These are phyloP conservation scores for Naganishia sp. DNA, from an alignment of 1,284 basidiomycete species.

Conservation along the genomic window DNA sequence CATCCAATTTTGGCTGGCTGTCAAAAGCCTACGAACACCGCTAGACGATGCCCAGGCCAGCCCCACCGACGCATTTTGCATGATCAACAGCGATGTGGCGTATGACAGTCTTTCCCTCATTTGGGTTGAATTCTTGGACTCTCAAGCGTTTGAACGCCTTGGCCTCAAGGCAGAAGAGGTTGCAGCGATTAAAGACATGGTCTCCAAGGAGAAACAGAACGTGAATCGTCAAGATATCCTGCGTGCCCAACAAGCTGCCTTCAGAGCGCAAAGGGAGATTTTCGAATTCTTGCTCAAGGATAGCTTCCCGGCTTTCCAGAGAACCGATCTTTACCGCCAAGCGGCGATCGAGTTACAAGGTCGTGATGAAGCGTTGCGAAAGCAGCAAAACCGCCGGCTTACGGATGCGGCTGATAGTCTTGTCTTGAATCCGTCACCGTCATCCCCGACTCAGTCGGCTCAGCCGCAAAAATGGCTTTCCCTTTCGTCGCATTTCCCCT, in stretches of 20 bases:
- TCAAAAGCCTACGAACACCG: constrained; percentile 96
- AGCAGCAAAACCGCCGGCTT: not conserved
- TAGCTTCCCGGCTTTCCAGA: constrained; percentile 83
- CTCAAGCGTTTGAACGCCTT: constrained; percentile 33
- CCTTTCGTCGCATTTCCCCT: constrained; percentile 19
- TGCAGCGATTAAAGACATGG: constrained; percentile 30
- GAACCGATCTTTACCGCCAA: constrained; percentile 86
- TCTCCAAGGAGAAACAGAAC: constrained; percentile 34
- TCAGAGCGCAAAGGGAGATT: constrained; percentile 79
- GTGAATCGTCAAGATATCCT: constrained; percentile 35
- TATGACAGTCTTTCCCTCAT: constrained; percentile 85
- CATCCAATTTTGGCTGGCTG: constrained; percentile 95
- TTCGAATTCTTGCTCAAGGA: constrained; percentile 87
- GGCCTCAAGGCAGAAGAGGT: constrained; percentile 42
- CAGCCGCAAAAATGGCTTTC: constrained; percentile 22
- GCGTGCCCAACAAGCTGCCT: constrained; percentile 53
- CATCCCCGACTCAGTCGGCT: too few species aligned
- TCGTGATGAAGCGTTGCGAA: not conserved
- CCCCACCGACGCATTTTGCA: constrained; percentile 60
- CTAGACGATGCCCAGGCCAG: constrained; percentile 71
- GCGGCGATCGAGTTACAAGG: constrained; percentile 71
- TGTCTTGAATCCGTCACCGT: not conserved
- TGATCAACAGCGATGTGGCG: constrained; percentile 60
- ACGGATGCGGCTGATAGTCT: not conserved
- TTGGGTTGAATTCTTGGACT: constrained; percentile 75